Percentiles rank a stretch among this genome's conserved stretches.
Evolutionary conservation across 169 alveolate species (phyloP).

Genomic region (Plasmodium chabaudi): DNA sequence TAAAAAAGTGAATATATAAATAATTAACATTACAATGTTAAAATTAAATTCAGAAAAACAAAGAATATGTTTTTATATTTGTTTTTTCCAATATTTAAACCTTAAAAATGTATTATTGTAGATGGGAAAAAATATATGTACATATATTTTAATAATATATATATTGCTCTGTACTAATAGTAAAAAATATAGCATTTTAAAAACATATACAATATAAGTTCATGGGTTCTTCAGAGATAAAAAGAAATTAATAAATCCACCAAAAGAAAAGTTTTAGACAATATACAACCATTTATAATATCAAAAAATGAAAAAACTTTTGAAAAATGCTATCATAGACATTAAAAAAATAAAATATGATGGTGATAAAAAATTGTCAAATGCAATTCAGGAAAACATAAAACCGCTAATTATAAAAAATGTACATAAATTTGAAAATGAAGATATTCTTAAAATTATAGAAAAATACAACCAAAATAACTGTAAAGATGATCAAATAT

Average conservation of each 20-base stretch:
- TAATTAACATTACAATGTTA: too few species aligned
- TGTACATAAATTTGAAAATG: constrained; percentile 72
- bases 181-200: background rate
- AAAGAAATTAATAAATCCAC: constrained; percentile 1
- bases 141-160: too few species aligned
- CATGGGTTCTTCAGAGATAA: background rate
- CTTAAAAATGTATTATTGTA: too few species aligned
- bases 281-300: too few species aligned
- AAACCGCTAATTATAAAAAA: constrained; percentile 67
- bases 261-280: constrained; percentile 1
- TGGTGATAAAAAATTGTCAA: constrained; percentile 1
- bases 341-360: constrained; percentile 29
- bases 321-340: constrained; percentile 63
- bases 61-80: too few species aligned
- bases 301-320: constrained; percentile 57
- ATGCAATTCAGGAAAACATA: constrained; percentile 37
- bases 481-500: constrained; percentile 46
- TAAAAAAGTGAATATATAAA: too few species aligned
- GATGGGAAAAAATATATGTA: too few species aligned
- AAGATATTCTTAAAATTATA: constrained; percentile 67
- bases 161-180: too few species aligned
- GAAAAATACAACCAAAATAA: constrained; percentile 66
- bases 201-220: background rate
- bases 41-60: too few species aligned
- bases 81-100: too few species aligned